A percentile compares a stretch with the other conserved stretches of the same genome.
Conservation (phyloP, 2,329 filamentous ascomycete species). For the Colletotrichum abscissum region DNA sequence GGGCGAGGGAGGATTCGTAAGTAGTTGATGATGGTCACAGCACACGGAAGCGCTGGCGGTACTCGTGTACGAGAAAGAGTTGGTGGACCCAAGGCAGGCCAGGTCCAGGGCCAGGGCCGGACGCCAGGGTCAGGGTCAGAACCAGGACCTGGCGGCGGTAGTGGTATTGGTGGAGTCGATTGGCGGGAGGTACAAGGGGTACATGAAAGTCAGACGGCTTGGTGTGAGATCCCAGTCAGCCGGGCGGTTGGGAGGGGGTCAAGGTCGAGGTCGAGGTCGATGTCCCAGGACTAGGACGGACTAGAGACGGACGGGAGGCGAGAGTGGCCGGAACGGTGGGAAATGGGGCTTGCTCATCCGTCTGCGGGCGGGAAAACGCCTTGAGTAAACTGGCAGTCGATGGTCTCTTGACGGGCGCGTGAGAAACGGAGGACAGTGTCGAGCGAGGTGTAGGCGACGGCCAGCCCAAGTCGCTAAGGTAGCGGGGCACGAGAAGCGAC, state of each 20-base stretch:
- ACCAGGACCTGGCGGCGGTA: constrained; percentile 28
- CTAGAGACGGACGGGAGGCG: constrained; percentile 19
- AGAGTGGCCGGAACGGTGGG: constrained; percentile 10
- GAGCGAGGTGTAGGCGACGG: neutral
- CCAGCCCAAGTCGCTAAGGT: too few species aligned
- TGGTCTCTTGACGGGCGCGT: constrained; percentile 1
- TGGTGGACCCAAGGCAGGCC: constrained; percentile 26
- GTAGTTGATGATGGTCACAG: constrained; percentile 29
- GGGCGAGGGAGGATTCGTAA: constrained; percentile 19
- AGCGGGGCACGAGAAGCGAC: constrained; percentile 5
- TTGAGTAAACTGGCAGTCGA: neutral
- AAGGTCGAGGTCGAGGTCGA: neutral
- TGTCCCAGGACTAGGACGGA: constrained; percentile 5
- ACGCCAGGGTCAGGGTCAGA: constrained; percentile 30
- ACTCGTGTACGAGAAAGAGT: constrained; percentile 7
- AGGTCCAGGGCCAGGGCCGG: constrained; percentile 31
- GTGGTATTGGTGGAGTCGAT: constrained; percentile 29
- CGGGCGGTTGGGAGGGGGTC: constrained; percentile 27
- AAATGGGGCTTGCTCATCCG: constrained; percentile 1
- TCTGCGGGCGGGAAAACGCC: constrained; percentile 4
- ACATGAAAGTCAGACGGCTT: constrained; percentile 26
- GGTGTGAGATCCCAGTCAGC: constrained; percentile 32
- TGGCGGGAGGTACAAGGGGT: constrained; percentile 34
- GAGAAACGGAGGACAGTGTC: constrained; percentile 11
- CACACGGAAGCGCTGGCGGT: constrained; percentile 26